Conservation (phyloP, 768 basidiomycete species). For the Guyanaporus albipodus region DNA sequence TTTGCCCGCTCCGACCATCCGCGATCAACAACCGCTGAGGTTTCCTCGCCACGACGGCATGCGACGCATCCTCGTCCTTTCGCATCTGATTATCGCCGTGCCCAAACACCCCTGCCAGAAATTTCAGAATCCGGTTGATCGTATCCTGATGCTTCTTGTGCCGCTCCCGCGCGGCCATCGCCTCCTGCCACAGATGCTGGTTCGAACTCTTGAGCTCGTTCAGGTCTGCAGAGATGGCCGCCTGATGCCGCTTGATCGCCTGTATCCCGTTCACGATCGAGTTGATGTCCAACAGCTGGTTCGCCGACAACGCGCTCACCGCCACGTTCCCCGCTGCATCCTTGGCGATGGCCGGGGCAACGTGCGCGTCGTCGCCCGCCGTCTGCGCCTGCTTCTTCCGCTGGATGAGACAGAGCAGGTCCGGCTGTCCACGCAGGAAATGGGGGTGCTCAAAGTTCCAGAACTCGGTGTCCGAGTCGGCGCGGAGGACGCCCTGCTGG, state of each 20-base stretch:
- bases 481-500: slow-evolving; percentile 87
- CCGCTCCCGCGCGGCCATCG: slow-evolving; percentile 67
- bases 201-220: slow-evolving; percentile 86
- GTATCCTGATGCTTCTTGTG: slow-evolving; percentile 95
- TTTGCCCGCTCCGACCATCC: slow-evolving; percentile 37
- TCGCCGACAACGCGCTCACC: slow-evolving; percentile 33
- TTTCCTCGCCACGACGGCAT: slow-evolving; percentile 47
- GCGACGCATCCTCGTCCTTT: slow-evolving; percentile 32
- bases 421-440: slow-evolving; percentile 86
- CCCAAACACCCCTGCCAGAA: slow-evolving; percentile 90
- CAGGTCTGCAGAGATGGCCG: slow-evolving; percentile 84
- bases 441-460: slow-evolving; percentile 92
- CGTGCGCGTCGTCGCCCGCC: slow-evolving; percentile 32
- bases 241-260: slow-evolving; percentile 88
- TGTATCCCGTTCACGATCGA: slow-evolving; percentile 78
- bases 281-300: slow-evolving; percentile 69
- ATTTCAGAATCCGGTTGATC: slow-evolving; percentile 91
- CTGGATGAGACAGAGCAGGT: slow-evolving; percentile 82
- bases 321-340: slow-evolving; percentile 14
- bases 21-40: slow-evolving; percentile 67
- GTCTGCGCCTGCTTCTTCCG: slow-evolving; percentile 62
- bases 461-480: slow-evolving; percentile 75
- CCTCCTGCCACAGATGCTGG: slow-evolving; percentile 90
- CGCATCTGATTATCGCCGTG: slow-evolving; percentile 40
- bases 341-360: slow-evolving; percentile 6